Base-by-base conservation (phyloP, 2,329 filamentous ascomycete genomes). In the Aspergillus quadricinctus region DNA sequence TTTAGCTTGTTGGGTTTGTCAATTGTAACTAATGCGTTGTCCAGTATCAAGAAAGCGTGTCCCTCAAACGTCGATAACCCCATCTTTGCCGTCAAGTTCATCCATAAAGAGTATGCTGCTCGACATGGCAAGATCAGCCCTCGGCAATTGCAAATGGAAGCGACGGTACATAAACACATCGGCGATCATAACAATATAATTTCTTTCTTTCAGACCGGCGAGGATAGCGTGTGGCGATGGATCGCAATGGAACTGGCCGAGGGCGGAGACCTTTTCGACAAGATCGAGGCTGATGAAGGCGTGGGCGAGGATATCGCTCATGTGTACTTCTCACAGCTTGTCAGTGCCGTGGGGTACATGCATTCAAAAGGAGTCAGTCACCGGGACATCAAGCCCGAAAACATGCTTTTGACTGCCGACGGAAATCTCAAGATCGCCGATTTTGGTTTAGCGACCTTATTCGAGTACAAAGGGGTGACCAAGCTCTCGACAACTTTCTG, bases 201-300 rank as follows among this genome's bases (percentile, higher is more conserved):
- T 67, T 88, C 91, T 69, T 97, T 91, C 82, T 92, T 95, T 66
- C 87, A 88, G 45, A 89, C 88, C 1, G 93, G 92, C 54, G 90
- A 97, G 72, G 92, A 99, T 71, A 69, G 81, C 0, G 77, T 87
- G 19, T 99, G 94, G 93, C 85, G 89, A 65, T 99, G 94, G 94
- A 96, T 99, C 65, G 93, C 92, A 41, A 97, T 99, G 92, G 94
- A 99, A 75, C 88, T 90, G 64, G 94, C 94, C 48, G 90, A 95
- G 66, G 94, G 94, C 45, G 94, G 94, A 10, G 94, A 99, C 71
- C 81, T 99, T 7, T 99, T 99, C 73, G 94, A 99, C 84, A 99
- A 99, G 80, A 97, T 99, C 66, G 95, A 99, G 77, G 92, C 94
- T 19, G 94, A 99, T 73, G 90, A 93, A 48, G 94, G 94, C 49